A percentile compares a stretch with the other conserved stretches of the same genome.
phyloP scores from a whole-genome alignment of 495 filamentous ascomycete species.

The Penicillium pulvis region DNA sequence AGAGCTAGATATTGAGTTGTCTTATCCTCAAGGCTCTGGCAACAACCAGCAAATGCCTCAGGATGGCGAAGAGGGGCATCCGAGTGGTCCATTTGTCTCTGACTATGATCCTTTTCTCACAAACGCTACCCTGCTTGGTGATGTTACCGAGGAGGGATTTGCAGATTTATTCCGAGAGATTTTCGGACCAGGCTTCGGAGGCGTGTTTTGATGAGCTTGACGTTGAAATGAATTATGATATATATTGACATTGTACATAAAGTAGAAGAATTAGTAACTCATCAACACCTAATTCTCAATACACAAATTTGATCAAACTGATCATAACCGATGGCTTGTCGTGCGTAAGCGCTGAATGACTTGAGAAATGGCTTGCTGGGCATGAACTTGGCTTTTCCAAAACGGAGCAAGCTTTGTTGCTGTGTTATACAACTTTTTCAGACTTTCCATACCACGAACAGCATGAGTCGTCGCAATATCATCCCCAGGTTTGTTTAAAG shows the following conservation, averaged over 20 bases:
- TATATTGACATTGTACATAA: neutral
- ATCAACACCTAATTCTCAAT: neutral
- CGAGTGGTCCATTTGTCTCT: constrained; percentile 7
- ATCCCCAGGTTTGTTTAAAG: constrained; percentile 23
- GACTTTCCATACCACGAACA: constrained; percentile 23
- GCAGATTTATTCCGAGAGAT: constrained; percentile 27
- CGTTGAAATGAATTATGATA: neutral
- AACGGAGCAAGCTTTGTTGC: constrained; percentile 23
- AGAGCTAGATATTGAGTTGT: neutral
- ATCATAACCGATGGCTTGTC: constrained; percentile 4
- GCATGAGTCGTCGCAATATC: constrained; percentile 27
- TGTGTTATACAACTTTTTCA: constrained; percentile 19
- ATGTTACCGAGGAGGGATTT: constrained; percentile 24
- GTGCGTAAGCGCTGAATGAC: constrained; percentile 9
- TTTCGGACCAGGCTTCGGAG: constrained; percentile 25
- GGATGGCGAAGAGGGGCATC: neutral
- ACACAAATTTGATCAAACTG: neutral
- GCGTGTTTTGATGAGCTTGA: constrained; percentile 15
- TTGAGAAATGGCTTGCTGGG: constrained; percentile 5
- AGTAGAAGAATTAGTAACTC: neutral
- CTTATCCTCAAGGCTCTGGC: neutral
- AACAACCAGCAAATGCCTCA: neutral
- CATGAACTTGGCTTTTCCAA: constrained; percentile 18
- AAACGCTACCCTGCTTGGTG: constrained; percentile 11
- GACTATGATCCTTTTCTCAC: constrained; percentile 23